These are phyloP conservation scores for Termitomyces eurrhizus DNA, from an alignment of 768 basidiomycete genomes.

Conservation along the genomic window DNA sequence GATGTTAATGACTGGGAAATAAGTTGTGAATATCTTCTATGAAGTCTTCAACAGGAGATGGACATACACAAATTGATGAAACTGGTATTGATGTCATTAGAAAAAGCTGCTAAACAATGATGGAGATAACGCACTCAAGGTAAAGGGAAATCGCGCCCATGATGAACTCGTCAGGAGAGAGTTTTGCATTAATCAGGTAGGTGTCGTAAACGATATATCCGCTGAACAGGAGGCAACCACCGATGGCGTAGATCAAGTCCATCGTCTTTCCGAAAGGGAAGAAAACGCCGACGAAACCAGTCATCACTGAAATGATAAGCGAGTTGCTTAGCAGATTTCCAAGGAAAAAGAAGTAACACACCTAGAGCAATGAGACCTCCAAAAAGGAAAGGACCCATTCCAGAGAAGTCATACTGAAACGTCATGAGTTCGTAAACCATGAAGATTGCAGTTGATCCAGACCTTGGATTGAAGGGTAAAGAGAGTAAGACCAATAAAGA, in stretches of 20 bases:
- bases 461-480: constrained; percentile 96
- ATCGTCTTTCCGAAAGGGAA: constrained; percentile 80
- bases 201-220: constrained; percentile 93
- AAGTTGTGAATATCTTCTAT: constrained; percentile 10
- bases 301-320: constrained; percentile 51
- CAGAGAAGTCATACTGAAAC: constrained; percentile 85
- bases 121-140: constrained; percentile 66
- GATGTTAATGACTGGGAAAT: constrained; percentile 61
- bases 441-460: constrained; percentile 12
- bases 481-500: constrained; percentile 90
- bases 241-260: constrained; percentile 77
- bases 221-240: constrained; percentile 80
- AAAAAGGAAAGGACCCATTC: constrained; percentile 89
- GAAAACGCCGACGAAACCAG: constrained; percentile 79
- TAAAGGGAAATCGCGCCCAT: constrained; percentile 91
- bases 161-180: constrained; percentile 93
- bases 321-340: background rate
- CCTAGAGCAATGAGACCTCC: constrained; percentile 76
- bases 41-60: background rate
- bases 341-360: constrained; percentile 29
- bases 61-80: constrained; percentile 84
- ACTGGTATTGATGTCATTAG: constrained; percentile 34
- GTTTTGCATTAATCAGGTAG: constrained; percentile 79
- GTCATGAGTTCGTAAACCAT: background rate
- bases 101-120: background rate